A percentile compares a stretch with the other conserved stretches of the same genome.
Evolutionary conservation across 331 rosid genomes (phyloP).

Genomic region (Quercus phellos): DNA sequence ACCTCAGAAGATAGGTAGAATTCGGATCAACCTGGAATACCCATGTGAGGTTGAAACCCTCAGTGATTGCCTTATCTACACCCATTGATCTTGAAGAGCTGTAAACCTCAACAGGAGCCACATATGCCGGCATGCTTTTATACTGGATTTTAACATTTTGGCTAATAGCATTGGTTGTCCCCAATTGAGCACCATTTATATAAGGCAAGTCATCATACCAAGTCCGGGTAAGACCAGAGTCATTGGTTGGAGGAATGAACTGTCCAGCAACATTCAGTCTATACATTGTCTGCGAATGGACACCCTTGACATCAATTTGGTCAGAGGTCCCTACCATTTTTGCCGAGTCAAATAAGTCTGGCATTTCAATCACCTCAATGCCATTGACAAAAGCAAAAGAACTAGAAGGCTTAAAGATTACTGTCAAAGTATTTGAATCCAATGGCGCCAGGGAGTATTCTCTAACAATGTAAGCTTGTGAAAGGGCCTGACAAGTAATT

Average conservation of each 20-base stretch:
- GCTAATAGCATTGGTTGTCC: conserved; percentile 18
- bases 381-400: conserved; percentile 44
- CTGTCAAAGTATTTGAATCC: conserved; percentile 20
- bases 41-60: conserved; percentile 41
- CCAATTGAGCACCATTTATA: conserved; percentile 26
- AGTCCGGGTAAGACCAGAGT: conserved; percentile 36
- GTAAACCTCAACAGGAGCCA: conserved; percentile 37
- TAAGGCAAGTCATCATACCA: conserved; percentile 42
- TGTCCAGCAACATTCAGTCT: conserved; percentile 43
- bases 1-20: conserved; percentile 40
- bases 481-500: conserved; percentile 25
- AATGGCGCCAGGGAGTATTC: conserved; percentile 34
- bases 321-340: conserved; percentile 10
- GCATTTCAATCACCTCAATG: conserved; percentile 37
- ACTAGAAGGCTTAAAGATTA: conserved; percentile 36
- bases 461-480: conserved; percentile 38
- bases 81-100: conserved; percentile 43
- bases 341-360: conserved; percentile 27
- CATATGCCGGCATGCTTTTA: conserved; percentile 7
- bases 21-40: conserved; percentile 34
- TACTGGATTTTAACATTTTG: conserved; percentile 26
- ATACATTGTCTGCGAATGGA: conserved; percentile 36
- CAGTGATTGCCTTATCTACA: conserved; percentile 5
- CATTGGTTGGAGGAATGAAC: conserved; percentile 20
- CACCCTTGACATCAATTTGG: conserved; percentile 17